These are phyloP conservation scores for Knufia petricola DNA, from an alignment of 2,329 filamentous ascomycete genomes.

Conservation along the genomic window DNA sequence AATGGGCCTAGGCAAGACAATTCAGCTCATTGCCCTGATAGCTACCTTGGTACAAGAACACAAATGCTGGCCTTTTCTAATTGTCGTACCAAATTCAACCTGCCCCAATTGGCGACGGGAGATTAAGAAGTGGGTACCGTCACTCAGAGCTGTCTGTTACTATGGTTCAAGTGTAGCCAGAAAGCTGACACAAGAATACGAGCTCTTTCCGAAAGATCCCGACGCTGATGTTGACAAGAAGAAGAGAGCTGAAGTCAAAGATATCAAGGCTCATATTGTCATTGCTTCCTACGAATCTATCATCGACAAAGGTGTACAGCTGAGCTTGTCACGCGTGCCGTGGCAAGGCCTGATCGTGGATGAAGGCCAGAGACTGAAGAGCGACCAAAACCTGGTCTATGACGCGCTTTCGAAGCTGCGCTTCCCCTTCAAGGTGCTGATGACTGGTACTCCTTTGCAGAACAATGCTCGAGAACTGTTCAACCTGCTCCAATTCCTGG, in stretches of 20 bases:
- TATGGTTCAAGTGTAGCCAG: slow-evolving; percentile 70
- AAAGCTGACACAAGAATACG: slow-evolving; percentile 67
- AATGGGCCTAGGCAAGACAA: slow-evolving; percentile 96
- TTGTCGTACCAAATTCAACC: slow-evolving; percentile 90
- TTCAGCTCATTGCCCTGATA: slow-evolving; percentile 79
- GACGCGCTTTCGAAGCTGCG: slow-evolving; percentile 60
- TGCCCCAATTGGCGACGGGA: slow-evolving; percentile 97
- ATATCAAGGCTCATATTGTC: slow-evolving; percentile 79
- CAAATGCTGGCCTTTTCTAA: slow-evolving; percentile 79
- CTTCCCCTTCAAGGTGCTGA: slow-evolving; percentile 71
- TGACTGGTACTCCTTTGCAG: slow-evolving; percentile 75
- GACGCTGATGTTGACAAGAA: slow-evolving; percentile 28
- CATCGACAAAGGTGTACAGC: slow-evolving; percentile 57
- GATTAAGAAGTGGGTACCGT: slow-evolving; percentile 86
- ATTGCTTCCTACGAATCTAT: slow-evolving; percentile 92
- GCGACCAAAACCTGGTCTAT: slow-evolving; percentile 78
- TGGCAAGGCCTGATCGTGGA: slow-evolving; percentile 90
- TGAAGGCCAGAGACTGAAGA: slow-evolving; percentile 91
- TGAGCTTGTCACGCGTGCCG: slow-evolving; percentile 58
- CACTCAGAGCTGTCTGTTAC: slow-evolving; percentile 80
- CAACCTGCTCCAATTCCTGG: slow-evolving; percentile 91
- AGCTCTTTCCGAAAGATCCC: slow-evolving; percentile 62
- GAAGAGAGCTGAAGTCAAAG: slow-evolving; percentile 30
- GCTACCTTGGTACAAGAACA: slow-evolving; percentile 60
- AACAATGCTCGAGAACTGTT: slow-evolving; percentile 90